Percentiles rank a stretch among this genome's conserved stretches.
phyloP scores from a whole-genome alignment of 768 basidiomycete species.

The Tylopilus sp. region DNA sequence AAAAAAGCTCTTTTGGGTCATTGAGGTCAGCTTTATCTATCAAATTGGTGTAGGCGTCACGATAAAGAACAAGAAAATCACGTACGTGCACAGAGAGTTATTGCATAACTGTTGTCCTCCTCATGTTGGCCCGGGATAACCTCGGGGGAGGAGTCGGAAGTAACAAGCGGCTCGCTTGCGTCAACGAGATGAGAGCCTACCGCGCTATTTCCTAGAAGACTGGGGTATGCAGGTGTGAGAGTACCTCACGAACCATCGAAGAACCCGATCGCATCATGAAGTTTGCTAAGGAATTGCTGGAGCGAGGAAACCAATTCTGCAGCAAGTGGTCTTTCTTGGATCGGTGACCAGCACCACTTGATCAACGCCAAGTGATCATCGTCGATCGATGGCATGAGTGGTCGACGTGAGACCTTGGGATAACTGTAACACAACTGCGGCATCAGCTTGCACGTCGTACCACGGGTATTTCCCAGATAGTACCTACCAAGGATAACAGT shows the following conservation, averaged over 20 bases:
- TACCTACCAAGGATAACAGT: neutral
- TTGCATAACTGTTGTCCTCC: no score
- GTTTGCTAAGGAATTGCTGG: neutral
- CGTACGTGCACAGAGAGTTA: no score
- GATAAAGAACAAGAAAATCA: no score
- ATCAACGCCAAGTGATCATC: neutral
- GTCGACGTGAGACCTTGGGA: neutral
- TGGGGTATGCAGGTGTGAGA: no score
- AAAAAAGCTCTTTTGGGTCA: no score
- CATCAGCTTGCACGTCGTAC: neutral
- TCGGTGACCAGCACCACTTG: constrained; percentile 1
- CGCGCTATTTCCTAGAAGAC: neutral
- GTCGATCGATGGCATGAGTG: neutral
- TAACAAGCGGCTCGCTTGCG: no score
- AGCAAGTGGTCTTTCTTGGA: neutral
- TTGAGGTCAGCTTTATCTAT: no score
- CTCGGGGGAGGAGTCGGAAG: no score
- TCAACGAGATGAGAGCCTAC: no score
- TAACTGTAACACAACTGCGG: neutral
- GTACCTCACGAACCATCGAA: no score
- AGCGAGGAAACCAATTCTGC: neutral
- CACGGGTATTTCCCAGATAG: neutral
- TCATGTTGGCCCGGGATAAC: no score
- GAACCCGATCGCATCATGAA: neutral
- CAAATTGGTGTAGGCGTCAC: no score